These are phyloP conservation scores for Trypanosoma lewisi DNA, from an alignment of 208 protist species.

Conservation along the genomic window DNA sequence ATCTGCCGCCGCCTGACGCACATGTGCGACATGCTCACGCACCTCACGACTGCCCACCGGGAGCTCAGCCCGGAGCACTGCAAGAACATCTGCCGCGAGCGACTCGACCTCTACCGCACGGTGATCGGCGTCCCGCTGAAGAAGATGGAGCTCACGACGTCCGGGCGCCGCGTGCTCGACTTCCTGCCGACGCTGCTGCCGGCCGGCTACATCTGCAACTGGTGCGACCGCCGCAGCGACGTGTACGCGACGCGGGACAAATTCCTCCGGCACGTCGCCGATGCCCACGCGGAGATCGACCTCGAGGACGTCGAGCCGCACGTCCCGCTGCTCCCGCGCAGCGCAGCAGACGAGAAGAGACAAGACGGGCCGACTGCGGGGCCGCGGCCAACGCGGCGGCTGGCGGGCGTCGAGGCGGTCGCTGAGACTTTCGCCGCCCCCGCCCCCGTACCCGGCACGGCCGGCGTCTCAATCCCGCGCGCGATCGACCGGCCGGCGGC, in stretches of 20 bases:
- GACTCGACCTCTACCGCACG: conserved; percentile 60
- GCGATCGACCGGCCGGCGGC: conserved; percentile 14
- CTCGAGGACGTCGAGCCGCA: conserved; percentile 67
- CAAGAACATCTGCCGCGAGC: conserved; percentile 47
- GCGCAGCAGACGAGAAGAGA: neutral
- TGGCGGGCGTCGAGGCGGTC: conserved; percentile 36
- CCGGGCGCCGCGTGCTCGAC: conserved; percentile 21
- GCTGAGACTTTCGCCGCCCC: conserved; percentile 9
- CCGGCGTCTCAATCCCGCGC: conserved; percentile 31
- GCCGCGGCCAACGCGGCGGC: conserved; percentile 24
- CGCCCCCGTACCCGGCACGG: neutral
- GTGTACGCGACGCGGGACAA: conserved; percentile 68
- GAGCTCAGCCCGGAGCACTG: conserved; percentile 51
- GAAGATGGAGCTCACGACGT: conserved; percentile 25
- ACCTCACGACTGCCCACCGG: conserved; percentile 60
- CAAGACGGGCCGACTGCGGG: neutral
- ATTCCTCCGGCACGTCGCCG: conserved; percentile 75
- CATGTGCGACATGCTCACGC: conserved; percentile 65
- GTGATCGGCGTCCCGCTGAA: conserved; percentile 56
- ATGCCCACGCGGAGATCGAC: conserved; percentile 67
- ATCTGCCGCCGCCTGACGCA: conserved; percentile 49
- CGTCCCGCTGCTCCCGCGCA: conserved; percentile 33
- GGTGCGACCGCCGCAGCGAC: conserved; percentile 46
- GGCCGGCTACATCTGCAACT: conserved; percentile 82
- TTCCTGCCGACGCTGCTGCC: conserved; percentile 61